Evolutionary conservation across 352 stramenopile species (phyloP), one percentile per base, ranked within the genome.

Genomic region (Aphanomyces cochlioides): DNA sequence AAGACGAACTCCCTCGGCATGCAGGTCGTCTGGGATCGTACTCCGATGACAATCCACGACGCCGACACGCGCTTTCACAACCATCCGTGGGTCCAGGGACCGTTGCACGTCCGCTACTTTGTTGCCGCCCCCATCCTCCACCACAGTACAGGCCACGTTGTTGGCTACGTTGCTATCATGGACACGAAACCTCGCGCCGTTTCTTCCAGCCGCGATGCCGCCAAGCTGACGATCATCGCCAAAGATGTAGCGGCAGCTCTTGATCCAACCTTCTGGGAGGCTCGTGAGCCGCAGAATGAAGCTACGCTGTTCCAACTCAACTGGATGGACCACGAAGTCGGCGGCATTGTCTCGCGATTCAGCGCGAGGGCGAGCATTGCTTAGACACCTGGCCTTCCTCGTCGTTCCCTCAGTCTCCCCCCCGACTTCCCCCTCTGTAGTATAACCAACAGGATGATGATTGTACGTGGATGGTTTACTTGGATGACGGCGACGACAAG

Each of bases 41-140:
- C 84, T 92, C 86, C 86, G 10, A 92, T 94, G 84, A 83, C 92
- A 7, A 85, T 94, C 41, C 88, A 90, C 77, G 86, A 94, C 77
- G 92, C 85, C 69, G 68, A 88, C 66, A 71, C 91, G 77, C 81
- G 85, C 19, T 94, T 92, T 67, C 82, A 79, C 10, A 90, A 90
- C 76, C 92, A 92, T 75, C 83, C 28, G 28, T 28, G 28, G 85
- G 56, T 75, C 92, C 0, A 83, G 92, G 21, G 90, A 81, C 3
- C 81, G 84, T 36, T n/a, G 47, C 60, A 83, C 77, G 92, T 95
- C 70, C 84, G 84, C 34, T 95, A 93, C 69, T 95, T 92, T 75
- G 82, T 84, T 7, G 87, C 85, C 7, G 85, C 85, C 13, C 87
- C 87, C 36, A 85, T 93, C 61, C 90, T 95, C 67, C 86, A 84